Percentiles rank a stretch among this genome's conserved stretches.
Conservation (phyloP, 1,284 basidiomycete species). For the Coriolopsis trogii region DNA sequence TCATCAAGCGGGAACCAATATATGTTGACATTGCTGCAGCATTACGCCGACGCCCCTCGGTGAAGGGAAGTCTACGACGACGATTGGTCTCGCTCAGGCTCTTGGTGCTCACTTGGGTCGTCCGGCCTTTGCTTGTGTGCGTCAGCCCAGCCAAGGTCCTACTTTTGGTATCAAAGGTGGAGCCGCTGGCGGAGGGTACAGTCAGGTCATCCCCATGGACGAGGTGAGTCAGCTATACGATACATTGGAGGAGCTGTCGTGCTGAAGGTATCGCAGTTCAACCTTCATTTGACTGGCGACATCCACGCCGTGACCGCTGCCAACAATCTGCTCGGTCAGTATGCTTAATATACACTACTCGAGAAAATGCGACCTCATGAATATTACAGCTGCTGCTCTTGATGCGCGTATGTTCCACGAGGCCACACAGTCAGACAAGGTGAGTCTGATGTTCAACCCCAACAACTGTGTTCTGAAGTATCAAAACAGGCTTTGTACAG, state of each 20-base stretch:
- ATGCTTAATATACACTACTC: neutral
- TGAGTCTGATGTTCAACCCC: conserved; percentile 23
- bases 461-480: neutral
- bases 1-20: too few species aligned
- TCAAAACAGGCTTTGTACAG: conserved; percentile 81
- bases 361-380: neutral
- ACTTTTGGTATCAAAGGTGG: conserved; percentile 99
- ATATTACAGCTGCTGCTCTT: conserved; percentile 82
- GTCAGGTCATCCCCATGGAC: conserved; percentile 99
- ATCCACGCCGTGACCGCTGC: conserved; percentile 98
- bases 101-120: conserved; percentile 94
- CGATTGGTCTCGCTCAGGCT: conserved; percentile 96
- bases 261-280: conserved; percentile 60
- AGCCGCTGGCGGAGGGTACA: conserved; percentile 98
- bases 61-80: conserved; percentile 99
- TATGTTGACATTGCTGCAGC: conserved; percentile 39
- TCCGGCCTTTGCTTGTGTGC: conserved; percentile 96
- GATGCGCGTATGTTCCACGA: conserved; percentile 99
- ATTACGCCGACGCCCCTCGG: conserved; percentile 98
- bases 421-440: conserved; percentile 93
- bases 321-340: conserved; percentile 88
- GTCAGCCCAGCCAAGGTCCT: conserved; percentile 97
- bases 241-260: neutral
- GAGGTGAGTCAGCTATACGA: conserved; percentile 60
- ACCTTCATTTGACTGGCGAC: conserved; percentile 96